Percentiles rank a stretch among this genome's conserved stretches.
Conservation (phyloP, 768 basidiomycete species). For the Pleurotus salmoneostramineus region DNA sequence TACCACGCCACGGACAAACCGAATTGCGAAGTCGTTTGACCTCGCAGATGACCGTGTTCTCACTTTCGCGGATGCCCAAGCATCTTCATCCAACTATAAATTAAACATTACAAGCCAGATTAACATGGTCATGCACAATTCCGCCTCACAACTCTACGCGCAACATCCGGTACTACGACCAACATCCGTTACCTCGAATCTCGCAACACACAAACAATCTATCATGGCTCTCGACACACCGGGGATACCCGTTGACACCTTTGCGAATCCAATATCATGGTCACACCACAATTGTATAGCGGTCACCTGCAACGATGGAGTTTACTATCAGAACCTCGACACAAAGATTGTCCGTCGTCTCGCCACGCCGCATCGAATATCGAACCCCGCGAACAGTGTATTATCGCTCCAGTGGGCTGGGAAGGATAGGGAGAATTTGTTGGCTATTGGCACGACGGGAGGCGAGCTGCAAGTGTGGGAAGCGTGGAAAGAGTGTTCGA, state of each 20-base stretch:
- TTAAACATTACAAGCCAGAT: constrained; percentile 37
- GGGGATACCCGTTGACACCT: constrained; percentile 48
- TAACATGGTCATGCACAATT: constrained; percentile 33
- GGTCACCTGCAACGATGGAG: constrained; percentile 54
- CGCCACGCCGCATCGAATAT: constrained; percentile 19
- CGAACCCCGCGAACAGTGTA: background rate
- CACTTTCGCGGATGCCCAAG: constrained; percentile 40
- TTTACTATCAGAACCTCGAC: constrained; percentile 61
- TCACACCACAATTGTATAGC: constrained; percentile 56
- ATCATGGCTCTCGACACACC: constrained; percentile 62
- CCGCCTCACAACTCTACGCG: constrained; percentile 47
- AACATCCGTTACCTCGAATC: constrained; percentile 56
- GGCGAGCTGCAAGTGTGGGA: constrained; percentile 58
- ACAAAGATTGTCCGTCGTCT: constrained; percentile 50
- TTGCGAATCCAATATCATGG: constrained; percentile 61
- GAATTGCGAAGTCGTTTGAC: constrained; percentile 61
- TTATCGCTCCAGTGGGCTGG: constrained; percentile 44
- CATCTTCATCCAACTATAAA: constrained; percentile 23
- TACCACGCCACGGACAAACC: constrained; percentile 62
- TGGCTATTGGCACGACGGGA: constrained; percentile 49
- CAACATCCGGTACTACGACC: constrained; percentile 20
- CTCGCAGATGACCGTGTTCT: constrained; percentile 53
- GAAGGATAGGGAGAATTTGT: constrained; percentile 30
- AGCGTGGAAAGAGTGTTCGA: constrained; percentile 27
- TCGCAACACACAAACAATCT: constrained; percentile 50